These are phyloP conservation scores for Neonectria coccinea DNA, from an alignment of 2,329 filamentous ascomycete species.

Conservation along the genomic window DNA sequence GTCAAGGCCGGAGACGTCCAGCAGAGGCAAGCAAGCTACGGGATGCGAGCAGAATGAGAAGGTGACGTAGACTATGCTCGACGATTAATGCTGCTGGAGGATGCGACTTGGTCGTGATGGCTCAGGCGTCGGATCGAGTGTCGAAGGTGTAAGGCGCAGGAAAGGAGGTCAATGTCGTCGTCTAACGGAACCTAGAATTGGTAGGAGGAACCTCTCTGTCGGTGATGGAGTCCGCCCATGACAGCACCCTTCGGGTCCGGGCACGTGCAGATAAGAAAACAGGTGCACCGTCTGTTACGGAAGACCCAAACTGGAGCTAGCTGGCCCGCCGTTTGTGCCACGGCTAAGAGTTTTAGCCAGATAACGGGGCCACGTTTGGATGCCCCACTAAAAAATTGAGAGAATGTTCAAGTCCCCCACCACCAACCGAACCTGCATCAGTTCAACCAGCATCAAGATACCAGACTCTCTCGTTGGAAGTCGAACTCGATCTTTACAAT, in stretches of 20 bases:
- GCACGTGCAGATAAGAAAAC: constrained; percentile 45
- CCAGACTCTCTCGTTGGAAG: constrained; percentile 35
- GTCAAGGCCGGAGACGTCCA: constrained; percentile 35
- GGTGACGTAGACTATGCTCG: constrained; percentile 13
- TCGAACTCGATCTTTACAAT: constrained; percentile 52
- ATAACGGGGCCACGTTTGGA: constrained; percentile 24
- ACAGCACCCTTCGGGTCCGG: constrained; percentile 30
- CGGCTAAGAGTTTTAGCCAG: constrained; percentile 15
- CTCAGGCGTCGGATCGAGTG: constrained; percentile 35
- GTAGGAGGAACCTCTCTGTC: constrained; percentile 42
- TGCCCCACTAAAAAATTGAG: constrained; percentile 48
- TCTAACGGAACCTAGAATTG: constrained; percentile 40
- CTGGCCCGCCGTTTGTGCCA: constrained; percentile 9
- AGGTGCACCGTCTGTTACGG: constrained; percentile 27
- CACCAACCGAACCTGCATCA: constrained; percentile 28
- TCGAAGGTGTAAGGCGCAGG: constrained; percentile 15
- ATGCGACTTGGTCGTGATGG: constrained; percentile 35
- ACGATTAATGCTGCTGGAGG: constrained; percentile 15
- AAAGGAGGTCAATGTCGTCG: constrained; percentile 45
- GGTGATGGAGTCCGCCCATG: constrained; percentile 11
- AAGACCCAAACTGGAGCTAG: constrained; percentile 23
- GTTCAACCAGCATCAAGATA: constrained; percentile 31
- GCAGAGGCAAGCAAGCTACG: constrained; percentile 22
- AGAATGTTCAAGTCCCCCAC: constrained; percentile 43
- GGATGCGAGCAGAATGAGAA: constrained; percentile 17